Evolutionary conservation across 768 basidiomycete species (phyloP).

Genomic region (Gloeopeniophorella convolvens): DNA sequence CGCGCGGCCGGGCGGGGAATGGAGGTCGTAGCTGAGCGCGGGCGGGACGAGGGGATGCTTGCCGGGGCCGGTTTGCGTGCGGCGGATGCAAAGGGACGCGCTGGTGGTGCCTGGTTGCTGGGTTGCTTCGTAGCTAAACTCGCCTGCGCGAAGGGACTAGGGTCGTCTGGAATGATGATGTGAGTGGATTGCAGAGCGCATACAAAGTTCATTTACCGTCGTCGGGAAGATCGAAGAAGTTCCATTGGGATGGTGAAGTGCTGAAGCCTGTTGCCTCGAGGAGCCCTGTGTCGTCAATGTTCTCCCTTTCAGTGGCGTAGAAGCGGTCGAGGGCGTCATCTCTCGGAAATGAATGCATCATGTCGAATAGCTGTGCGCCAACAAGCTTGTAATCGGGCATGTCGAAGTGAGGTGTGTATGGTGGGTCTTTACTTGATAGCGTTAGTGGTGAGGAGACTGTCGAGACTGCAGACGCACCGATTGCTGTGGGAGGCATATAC

Average conservation of each 20-base stretch:
- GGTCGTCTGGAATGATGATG: slow-evolving; percentile 3
- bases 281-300: slow-evolving; percentile 7
- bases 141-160: slow-evolving; percentile 2
- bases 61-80: neutral
- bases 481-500: slow-evolving; percentile 48
- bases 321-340: slow-evolving; percentile 30
- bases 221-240: slow-evolving; percentile 9
- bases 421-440: too few relatives aligned
- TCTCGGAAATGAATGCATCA: slow-evolving; percentile 31
- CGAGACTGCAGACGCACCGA: slow-evolving; percentile 34
- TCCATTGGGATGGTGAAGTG: slow-evolving; percentile 9
- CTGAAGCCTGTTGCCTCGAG: slow-evolving; percentile 13
- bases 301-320: slow-evolving; percentile 20
- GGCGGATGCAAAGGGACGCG: neutral
- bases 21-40: neutral
- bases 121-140: neutral
- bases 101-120: neutral
- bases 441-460: too few relatives aligned
- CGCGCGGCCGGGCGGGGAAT: neutral
- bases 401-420: slow-evolving; percentile 43
- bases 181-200: neutral
- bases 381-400: slow-evolving; percentile 42
- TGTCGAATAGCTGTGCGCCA: slow-evolving; percentile 32
- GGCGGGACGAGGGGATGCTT: neutral
- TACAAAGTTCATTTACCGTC: slow-evolving; percentile 11